phyloP scores from a whole-genome alignment of 2,329 filamentous ascomycete genomes.

The Clarireedia paspali region DNA sequence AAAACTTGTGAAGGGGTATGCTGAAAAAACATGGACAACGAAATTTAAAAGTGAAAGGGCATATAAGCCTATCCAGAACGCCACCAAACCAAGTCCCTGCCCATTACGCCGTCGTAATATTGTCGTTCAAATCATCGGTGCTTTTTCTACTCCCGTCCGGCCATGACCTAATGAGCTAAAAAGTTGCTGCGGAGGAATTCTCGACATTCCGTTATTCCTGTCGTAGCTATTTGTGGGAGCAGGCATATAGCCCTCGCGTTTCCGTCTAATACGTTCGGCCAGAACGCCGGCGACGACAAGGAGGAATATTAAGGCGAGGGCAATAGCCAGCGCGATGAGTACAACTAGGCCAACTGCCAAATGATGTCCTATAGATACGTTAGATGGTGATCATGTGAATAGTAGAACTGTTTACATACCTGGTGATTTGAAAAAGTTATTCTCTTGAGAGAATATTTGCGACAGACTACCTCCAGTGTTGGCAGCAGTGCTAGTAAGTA shows the following conservation, averaged over 20 bases:
- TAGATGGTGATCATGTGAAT: slow-evolving; percentile 16
- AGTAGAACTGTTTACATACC: slow-evolving; percentile 40
- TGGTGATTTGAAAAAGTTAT: slow-evolving; percentile 62
- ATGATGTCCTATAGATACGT: slow-evolving; percentile 37
- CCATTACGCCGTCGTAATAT: slow-evolving; percentile 20
- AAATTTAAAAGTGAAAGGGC: slow-evolving; percentile 20
- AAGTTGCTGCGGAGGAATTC: slow-evolving; percentile 52
- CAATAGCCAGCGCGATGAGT: slow-evolving; percentile 71
- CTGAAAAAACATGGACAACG: slow-evolving; percentile 20
- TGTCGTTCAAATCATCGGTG: slow-evolving; percentile 24
- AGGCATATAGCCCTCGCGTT: slow-evolving; percentile 72
- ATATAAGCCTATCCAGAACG: slow-evolving; percentile 26
- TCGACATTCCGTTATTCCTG: slow-evolving; percentile 48
- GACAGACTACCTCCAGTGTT: slow-evolving; percentile 67
- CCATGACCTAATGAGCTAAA: slow-evolving; percentile 28
- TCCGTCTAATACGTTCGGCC: slow-evolving; percentile 68
- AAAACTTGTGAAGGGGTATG: slow-evolving; percentile 18
- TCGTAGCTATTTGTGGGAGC: slow-evolving; percentile 62
- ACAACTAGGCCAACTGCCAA: slow-evolving; percentile 71
- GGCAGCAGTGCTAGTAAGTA: slow-evolving; percentile 63
- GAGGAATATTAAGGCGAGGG: slow-evolving; percentile 69
- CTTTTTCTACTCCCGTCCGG: slow-evolving; percentile 24
- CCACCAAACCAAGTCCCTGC: slow-evolving; percentile 15
- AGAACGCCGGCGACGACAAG: slow-evolving; percentile 69
- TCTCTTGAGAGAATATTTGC: slow-evolving; percentile 74